Percentiles rank a stretch among this genome's conserved stretches.
Conservation (phyloP, 345 rosid genomes). For the Eucalyptus erythrocorys region DNA sequence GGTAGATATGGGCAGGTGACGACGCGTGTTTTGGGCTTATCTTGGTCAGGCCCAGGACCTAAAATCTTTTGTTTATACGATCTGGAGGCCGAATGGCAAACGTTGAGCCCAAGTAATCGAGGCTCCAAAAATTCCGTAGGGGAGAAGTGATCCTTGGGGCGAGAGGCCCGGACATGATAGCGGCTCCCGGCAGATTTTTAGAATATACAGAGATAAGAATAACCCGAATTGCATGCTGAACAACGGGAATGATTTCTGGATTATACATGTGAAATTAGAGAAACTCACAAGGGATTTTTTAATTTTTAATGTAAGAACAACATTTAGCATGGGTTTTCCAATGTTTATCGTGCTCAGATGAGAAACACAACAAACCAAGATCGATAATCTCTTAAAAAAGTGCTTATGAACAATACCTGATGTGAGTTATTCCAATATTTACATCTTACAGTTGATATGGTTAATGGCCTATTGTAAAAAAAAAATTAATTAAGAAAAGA, state of each 20-base stretch:
- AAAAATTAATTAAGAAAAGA: neutral
- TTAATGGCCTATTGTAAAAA: neutral
- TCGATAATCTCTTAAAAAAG: neutral
- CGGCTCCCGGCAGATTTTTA: neutral
- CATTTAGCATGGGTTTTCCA: neutral
- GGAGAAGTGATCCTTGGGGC: neutral
- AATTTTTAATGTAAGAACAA: neutral
- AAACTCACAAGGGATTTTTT: neutral
- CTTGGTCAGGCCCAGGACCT: neutral
- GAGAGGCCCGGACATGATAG: neutral
- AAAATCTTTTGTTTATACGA: no score
- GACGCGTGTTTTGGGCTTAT: neutral
- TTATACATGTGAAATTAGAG: neutral
- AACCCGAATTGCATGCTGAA: neutral
- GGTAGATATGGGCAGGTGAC: no score
- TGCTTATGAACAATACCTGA: neutral
- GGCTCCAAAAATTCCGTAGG: no score
- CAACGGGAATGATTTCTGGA: neutral
- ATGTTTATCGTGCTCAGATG: neutral
- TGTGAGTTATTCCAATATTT: neutral
- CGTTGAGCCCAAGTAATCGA: no score
- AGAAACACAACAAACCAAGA: neutral
- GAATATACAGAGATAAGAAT: neutral
- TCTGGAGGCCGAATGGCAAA: no score
- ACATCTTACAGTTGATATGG: neutral